These are phyloP conservation scores for Aspergillus glaucus DNA, from an alignment of 2,329 filamentous ascomycete species.

Conservation along the genomic window DNA sequence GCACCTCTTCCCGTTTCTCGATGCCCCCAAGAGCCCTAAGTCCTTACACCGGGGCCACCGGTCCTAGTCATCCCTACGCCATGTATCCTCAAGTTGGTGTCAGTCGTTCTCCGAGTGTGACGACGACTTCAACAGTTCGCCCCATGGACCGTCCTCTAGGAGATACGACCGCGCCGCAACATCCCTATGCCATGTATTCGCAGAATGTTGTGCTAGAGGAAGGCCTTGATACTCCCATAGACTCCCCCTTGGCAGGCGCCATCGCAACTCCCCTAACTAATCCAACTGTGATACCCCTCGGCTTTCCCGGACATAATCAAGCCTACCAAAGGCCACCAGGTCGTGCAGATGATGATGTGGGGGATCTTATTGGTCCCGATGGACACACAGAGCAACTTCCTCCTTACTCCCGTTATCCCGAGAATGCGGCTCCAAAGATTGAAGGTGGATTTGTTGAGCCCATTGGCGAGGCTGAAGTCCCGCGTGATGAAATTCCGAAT, in stretches of 20 bases:
- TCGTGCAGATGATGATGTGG: constrained; percentile 66
- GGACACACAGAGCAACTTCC: constrained; percentile 88
- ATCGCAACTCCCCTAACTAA: not conserved
- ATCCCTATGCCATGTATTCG: constrained; percentile 81
- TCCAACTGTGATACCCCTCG: constrained; percentile 54
- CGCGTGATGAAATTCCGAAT: constrained; percentile 43
- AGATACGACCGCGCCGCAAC: constrained; percentile 62
- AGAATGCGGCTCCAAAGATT: constrained; percentile 59
- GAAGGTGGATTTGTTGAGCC: constrained; percentile 27
- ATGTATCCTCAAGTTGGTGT: constrained; percentile 70
- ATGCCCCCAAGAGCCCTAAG: constrained; percentile 47
- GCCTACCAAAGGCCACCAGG: constrained; percentile 67
- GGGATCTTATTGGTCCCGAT: constrained; percentile 78
- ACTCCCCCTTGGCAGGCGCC: not conserved
- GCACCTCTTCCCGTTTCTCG: constrained; percentile 40
- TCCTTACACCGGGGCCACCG: constrained; percentile 63
- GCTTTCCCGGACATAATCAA: constrained; percentile 63
- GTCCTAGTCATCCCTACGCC: constrained; percentile 76
- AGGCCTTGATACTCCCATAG: constrained; percentile 34
- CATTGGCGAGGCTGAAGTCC: constrained; percentile 30
- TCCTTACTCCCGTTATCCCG: constrained; percentile 84
- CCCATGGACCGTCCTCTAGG: constrained; percentile 54
- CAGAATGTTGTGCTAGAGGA: constrained; percentile 66
- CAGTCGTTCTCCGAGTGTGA: constrained; percentile 56
- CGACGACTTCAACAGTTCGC: constrained; percentile 64